Evolutionary conservation across 176 grass and related monocot genomes (phyloP).

Genomic region (Carex cristatella): DNA sequence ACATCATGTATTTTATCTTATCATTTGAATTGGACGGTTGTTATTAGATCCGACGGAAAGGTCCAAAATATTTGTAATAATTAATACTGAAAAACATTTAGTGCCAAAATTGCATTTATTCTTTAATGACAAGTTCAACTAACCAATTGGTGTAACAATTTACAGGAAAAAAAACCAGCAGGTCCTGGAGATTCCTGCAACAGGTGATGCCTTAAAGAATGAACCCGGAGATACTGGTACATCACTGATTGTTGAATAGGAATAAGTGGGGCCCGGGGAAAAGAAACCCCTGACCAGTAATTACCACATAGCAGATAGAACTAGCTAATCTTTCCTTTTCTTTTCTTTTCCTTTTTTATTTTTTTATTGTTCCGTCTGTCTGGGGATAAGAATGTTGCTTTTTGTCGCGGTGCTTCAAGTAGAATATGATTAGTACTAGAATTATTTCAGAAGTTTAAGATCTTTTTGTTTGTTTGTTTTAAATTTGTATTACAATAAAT

Average conservation of each 20-base stretch:
- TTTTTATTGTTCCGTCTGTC: not conserved
- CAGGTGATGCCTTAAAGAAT: not conserved
- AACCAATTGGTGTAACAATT: not conserved
- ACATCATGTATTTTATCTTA: not conserved
- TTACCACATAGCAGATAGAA: not conserved
- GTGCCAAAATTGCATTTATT: not conserved
- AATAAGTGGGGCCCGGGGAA: not conserved
- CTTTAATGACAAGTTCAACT: not conserved
- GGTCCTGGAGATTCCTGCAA: not conserved
- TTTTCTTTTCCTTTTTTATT: not conserved
- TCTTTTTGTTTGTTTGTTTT: too few species aligned
- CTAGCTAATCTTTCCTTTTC: not conserved
- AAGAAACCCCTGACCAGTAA: not conserved
- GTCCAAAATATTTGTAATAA: not conserved
- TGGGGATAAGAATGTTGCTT: not conserved
- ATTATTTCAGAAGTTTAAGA: too few species aligned
- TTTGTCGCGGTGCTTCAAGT: not conserved
- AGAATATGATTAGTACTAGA: too few species aligned
- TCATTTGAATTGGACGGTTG: not conserved
- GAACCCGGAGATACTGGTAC: not conserved
- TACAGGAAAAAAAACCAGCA: slow-evolving; percentile 20
- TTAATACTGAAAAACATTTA: not conserved
- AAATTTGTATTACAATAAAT: too few species aligned
- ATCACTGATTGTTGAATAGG: not conserved
- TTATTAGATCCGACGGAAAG: not conserved